Evolutionary conservation across 768 basidiomycete species (phyloP).

Genomic region (Candolleomyces aberdarensis): DNA sequence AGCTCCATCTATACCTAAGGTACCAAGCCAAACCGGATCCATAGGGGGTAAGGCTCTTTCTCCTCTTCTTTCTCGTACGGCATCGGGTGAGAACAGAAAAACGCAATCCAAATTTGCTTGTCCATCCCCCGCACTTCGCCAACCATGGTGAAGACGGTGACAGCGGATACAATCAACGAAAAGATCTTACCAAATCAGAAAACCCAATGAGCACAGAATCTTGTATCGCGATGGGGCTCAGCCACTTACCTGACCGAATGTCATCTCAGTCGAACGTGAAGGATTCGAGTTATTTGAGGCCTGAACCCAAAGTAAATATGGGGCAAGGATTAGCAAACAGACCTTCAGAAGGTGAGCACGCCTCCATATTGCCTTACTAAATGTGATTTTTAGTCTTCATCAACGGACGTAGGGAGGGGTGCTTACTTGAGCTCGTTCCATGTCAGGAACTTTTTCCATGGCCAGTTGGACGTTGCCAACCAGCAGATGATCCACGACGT

Average conservation of each 20-base stretch:
- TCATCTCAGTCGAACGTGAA: background rate
- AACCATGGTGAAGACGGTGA: background rate
- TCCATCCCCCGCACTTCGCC: background rate
- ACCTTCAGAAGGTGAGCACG: slow-evolving; percentile 5
- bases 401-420: background rate
- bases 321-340: background rate
- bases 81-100: background rate
- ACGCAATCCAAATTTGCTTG: background rate
- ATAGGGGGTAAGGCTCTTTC: too few relatives aligned
- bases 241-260: slow-evolving; percentile 6
- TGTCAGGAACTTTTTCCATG: background rate
- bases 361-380: background rate
- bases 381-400: background rate
- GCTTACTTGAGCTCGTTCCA: background rate
- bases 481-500: background rate
- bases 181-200: background rate
- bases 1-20: too few relatives aligned
- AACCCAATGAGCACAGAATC: too few relatives aligned
- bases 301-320: slow-evolving; percentile 3
- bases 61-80: background rate
- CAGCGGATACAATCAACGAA: background rate
- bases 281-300: background rate
- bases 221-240: too few relatives aligned
- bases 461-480: background rate
- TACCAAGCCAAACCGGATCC: too few relatives aligned